Evolutionary conservation across 2,329 filamentous ascomycete species (phyloP), one percentile per base, ranked within the genome.

Genomic region (Didymella segeticola): DNA sequence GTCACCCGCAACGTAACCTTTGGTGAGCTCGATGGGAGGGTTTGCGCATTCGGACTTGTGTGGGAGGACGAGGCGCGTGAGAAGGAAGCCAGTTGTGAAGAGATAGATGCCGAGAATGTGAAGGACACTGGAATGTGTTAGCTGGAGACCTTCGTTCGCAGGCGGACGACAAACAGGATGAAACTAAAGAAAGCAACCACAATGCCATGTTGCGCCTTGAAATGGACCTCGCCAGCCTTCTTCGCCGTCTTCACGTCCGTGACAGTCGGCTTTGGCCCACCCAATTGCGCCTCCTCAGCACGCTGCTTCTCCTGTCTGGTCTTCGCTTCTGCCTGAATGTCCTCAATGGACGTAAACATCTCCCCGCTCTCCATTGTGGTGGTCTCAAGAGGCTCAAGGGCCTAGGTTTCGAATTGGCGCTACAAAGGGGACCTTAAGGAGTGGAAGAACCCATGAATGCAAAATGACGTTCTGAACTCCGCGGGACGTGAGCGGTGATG

Each of bases 71-170:
- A 95, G 82, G 53, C 95, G 86, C 50, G 93, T 96, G 61, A 99
- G 84, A 58, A 99, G 85, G 75, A 99, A 99, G 30, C 95, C 95
- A 72, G 89, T 92, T 22, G 91, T 96, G 77, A 99, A 99, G 71
- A 97, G 89, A 71, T 89, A 90, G 66, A 98, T 88, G 55, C 92
- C 93, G 29, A 89, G 79, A 38, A 84, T 80, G 72, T 99, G 95
- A 33, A 97, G 83, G 61, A 83, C 68, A 59, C 86, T 88, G 63
- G 34, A n/a, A 5, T n/a, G 23, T 39, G 43, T 68, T 34, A 68
- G 53, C 38, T n/a, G 10, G 7, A 20, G 2, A 20, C 15, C 20
- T 6, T 29, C n/a, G 22, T 19, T 20, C 46, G 27, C 15, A 8
- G 22, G n/a, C 12, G 17, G 23, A 12, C 14, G 25, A 43, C 64